These are phyloP conservation scores for Fraxinus nigra DNA, from an alignment of 305 asterid species.

Conservation along the genomic window DNA sequence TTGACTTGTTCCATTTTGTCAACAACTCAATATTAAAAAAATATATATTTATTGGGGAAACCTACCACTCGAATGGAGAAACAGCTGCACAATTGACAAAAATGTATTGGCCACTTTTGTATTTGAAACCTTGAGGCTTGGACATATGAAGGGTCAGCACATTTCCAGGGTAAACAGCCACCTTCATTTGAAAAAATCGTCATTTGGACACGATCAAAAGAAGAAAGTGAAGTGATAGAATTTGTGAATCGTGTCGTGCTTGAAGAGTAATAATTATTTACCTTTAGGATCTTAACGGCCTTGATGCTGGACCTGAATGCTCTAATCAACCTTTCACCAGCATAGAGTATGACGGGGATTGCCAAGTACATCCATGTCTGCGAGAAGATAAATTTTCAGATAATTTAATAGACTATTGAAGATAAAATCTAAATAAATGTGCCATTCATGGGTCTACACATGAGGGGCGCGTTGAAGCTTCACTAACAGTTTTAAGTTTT, in stretches of 20 bases:
- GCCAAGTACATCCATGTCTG: constrained; percentile 92
- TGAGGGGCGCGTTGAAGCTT: neutral
- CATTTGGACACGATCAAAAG: neutral
- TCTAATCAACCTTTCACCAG: constrained; percentile 61
- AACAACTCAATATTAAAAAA: neutral
- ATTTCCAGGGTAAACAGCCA: constrained; percentile 84
- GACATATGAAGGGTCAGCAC: constrained; percentile 85
- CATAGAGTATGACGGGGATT: constrained; percentile 54
- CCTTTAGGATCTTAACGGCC: constrained; percentile 73
- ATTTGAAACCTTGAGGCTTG: constrained; percentile 83
- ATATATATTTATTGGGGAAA: neutral
- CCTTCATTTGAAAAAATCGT: constrained; percentile 33
- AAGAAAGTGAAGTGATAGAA: neutral
- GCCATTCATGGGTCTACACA: too few relatives aligned
- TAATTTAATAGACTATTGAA: neutral
- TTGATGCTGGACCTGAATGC: constrained; percentile 76
- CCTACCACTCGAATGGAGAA: constrained; percentile 82
- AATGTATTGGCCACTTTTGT: constrained; percentile 84
- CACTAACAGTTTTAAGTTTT: neutral
- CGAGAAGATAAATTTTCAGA: neutral
- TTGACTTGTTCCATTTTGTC: neutral
- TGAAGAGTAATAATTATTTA: constrained; percentile 10
- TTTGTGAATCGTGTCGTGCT: neutral
- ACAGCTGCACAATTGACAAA: constrained; percentile 87
- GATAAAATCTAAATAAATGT: neutral